These are phyloP conservation scores for Circinella minor DNA, from an alignment of 371 early-diverging fungal genomes.

Conservation along the genomic window DNA sequence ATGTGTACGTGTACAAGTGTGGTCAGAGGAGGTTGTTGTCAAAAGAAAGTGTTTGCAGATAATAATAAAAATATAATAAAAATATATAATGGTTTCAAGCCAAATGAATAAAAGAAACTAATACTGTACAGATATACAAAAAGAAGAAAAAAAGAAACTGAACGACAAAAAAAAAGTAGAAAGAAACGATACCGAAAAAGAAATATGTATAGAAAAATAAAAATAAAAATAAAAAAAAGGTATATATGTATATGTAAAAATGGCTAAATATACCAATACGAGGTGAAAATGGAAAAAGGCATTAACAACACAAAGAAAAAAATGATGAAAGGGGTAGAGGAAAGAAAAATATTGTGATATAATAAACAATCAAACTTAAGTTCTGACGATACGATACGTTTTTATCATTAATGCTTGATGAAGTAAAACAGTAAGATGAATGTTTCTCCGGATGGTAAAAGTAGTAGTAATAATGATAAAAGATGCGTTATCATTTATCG, in stretches of 20 bases:
- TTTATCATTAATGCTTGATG: no score
- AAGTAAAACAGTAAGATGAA: no score
- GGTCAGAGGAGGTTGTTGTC: slow-evolving; percentile 1
- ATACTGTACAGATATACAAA: slow-evolving; percentile 11
- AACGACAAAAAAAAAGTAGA: slow-evolving; percentile 7
- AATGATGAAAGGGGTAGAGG: background rate
- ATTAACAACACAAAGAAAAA: background rate
- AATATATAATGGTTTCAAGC: background rate
- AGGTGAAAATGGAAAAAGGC: background rate
- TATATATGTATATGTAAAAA: background rate
- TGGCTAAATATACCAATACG: no score
- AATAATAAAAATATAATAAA: background rate
- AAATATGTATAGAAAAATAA: slow-evolving; percentile 2
- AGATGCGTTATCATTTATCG: slow-evolving; percentile 1
- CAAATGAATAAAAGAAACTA: slow-evolving; percentile 3
- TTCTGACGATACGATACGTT: no score
- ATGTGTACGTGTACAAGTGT: no score
- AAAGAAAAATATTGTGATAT: background rate
- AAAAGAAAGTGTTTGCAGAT: slow-evolving; percentile 1
- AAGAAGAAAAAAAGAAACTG: slow-evolving; percentile 3
- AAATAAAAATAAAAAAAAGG: background rate
- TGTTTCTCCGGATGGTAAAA: no score
- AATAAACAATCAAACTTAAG: no score
- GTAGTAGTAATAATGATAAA: background rate
- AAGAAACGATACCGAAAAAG: slow-evolving; percentile 11